Evolutionary conservation across 2,329 filamentous ascomycete species (phyloP).

Genomic region (Mycosphaerella sp.): DNA sequence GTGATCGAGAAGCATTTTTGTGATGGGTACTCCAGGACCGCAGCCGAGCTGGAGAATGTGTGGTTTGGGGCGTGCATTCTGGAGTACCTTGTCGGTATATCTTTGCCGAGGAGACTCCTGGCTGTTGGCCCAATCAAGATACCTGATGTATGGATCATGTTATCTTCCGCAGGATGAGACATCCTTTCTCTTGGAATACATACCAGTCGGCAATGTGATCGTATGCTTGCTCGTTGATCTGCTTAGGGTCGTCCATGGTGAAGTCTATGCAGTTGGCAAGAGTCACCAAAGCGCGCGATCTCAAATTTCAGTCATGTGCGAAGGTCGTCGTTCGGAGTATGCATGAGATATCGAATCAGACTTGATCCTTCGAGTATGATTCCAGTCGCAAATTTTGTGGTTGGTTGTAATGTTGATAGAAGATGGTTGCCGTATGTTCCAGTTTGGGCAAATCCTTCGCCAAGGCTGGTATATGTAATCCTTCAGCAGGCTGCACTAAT

Average conservation of each 20-base stretch:
- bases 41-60: slow-evolving; percentile 40
- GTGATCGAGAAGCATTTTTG: slow-evolving; percentile 23
- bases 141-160: neutral
- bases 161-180: neutral
- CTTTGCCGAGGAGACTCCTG: slow-evolving; percentile 29
- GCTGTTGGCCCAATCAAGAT: slow-evolving; percentile 35
- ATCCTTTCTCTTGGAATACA: neutral
- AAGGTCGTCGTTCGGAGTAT: too few species aligned
- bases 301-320: neutral
- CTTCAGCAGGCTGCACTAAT: too few species aligned
- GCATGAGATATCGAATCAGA: too few species aligned
- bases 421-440: too few species aligned
- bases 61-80: slow-evolving; percentile 12
- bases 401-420: too few species aligned
- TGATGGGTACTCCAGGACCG: slow-evolving; percentile 36
- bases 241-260: slow-evolving; percentile 12
- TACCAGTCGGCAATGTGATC: slow-evolving; percentile 35
- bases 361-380: too few species aligned
- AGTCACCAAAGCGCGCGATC: neutral
- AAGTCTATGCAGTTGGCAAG: too few species aligned
- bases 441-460: too few species aligned
- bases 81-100: slow-evolving; percentile 32
- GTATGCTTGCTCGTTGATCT: slow-evolving; percentile 29
- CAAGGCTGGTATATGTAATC: too few species aligned
- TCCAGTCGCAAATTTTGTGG: too few species aligned